Conservation (phyloP, 768 basidiomycete species). For the Erythrobasidium yunnanense region DNA sequence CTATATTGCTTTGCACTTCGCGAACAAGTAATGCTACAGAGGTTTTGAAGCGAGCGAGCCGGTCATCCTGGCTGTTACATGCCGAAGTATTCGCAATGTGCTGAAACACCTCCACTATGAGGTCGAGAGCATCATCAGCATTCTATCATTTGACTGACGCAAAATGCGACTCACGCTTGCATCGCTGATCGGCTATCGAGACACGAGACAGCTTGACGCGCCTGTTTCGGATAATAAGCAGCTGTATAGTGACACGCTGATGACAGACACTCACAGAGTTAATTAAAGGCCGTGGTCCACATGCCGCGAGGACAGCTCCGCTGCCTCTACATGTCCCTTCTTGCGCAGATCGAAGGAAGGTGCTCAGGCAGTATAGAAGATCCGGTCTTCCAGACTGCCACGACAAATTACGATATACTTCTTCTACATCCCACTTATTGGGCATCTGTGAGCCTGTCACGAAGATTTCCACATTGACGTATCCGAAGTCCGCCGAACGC, state of each 20-base stretch:
- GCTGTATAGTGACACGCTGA: not conserved
- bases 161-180: constrained; percentile 10
- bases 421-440: not conserved
- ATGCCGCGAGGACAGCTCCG: not conserved
- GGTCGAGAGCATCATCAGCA: not conserved
- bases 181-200: not conserved
- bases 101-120: not conserved
- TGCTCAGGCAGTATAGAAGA: not conserved
- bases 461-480: not conserved
- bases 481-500: not conserved
- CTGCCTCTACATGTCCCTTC: not conserved
- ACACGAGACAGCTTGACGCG: not conserved
- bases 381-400: not conserved
- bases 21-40: no score
- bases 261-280: not conserved
- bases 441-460: not conserved
- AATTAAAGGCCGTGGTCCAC: not conserved
- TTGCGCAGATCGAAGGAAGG: not conserved
- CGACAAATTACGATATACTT: not conserved
- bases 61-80: no score
- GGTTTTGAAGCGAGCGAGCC: no score
- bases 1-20: no score
- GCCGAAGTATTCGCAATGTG: no score
- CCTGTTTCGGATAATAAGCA: not conserved
- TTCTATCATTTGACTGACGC: not conserved